Evolutionary conservation across 345 rosid genomes (phyloP).

Genomic region (Heritiera littoralis): DNA sequence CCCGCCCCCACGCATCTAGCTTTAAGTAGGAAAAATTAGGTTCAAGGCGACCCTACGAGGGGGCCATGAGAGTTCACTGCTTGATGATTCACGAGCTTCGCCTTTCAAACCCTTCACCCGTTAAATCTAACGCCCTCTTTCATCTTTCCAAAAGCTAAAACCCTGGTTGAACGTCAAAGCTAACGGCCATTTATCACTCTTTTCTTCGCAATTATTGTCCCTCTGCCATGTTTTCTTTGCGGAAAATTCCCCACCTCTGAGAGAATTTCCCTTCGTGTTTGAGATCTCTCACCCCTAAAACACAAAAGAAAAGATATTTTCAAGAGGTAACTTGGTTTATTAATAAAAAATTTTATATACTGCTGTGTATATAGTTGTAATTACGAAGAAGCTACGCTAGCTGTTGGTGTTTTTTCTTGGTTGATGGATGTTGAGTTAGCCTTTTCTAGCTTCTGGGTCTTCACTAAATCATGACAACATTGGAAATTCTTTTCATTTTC

Average conservation of each 20-base stretch:
- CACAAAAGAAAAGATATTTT: not conserved
- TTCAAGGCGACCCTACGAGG: conserved; percentile 24
- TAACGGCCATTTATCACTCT: conserved; percentile 22
- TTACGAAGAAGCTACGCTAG: not conserved
- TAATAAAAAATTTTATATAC: not conserved
- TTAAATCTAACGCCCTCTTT: conserved; percentile 26
- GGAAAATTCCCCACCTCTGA: conserved; percentile 13
- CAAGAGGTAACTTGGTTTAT: not conserved
- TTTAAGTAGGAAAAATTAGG: conserved; percentile 22
- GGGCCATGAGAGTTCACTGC: conserved; percentile 27
- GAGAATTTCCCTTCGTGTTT: not conserved
- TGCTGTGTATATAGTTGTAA: no score
- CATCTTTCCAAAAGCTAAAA: not conserved
- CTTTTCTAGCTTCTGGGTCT: conserved; percentile 1
- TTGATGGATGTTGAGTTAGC: not conserved
- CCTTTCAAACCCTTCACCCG: conserved; percentile 6
- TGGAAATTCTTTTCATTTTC: not conserved
- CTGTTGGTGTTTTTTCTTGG: not conserved
- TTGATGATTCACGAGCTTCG: conserved; percentile 18
- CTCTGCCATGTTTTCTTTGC: not conserved
- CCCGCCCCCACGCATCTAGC: not conserved
- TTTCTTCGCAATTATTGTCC: conserved; percentile 32
- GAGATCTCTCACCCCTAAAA: not conserved
- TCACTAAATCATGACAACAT: not conserved
- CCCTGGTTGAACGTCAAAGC: conserved; percentile 27